phyloP scores from a whole-genome alignment of 73 alveolate species.

The Paramecium sexaurelia region DNA sequence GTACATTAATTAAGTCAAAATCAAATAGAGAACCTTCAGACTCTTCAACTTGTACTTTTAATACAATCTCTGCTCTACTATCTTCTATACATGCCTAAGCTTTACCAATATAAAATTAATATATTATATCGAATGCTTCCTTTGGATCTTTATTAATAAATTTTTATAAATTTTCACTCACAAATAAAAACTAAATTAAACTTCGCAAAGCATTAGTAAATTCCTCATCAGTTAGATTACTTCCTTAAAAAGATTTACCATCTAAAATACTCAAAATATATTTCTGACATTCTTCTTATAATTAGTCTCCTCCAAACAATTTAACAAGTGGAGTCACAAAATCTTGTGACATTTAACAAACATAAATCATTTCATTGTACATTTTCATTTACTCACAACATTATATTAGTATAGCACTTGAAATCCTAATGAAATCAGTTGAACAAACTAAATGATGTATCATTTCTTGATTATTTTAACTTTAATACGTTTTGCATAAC shows the following conservation, averaged over 20 bases:
- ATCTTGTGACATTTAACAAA: not conserved
- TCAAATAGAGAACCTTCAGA: not conserved
- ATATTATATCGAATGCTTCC: conserved; percentile 4
- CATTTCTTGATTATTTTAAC: not conserved
- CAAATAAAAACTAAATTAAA: conserved; percentile 18
- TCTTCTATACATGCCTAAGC: not conserved
- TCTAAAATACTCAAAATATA: not conserved
- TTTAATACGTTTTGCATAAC: conserved; percentile 6
- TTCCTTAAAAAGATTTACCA: not conserved
- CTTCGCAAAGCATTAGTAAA: not conserved
- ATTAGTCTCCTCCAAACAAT: conserved; percentile 14
- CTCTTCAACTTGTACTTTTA: not conserved
- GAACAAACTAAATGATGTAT: conserved; percentile 36
- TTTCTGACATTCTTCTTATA: not conserved
- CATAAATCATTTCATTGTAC: conserved; percentile 35
- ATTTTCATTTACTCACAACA: conserved; percentile 12
- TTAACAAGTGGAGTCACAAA: conserved; percentile 32
- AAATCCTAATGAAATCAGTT: not conserved
- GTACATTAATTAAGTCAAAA: not conserved
- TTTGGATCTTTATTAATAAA: not conserved
- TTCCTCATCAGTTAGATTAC: not conserved
- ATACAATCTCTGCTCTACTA: not conserved
- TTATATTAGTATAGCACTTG: not conserved
- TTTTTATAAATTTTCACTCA: conserved; percentile 5
- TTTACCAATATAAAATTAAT: not conserved